Conservation (phyloP, 2,329 filamentous ascomycete genomes). For the Xylaria sp. region DNA sequence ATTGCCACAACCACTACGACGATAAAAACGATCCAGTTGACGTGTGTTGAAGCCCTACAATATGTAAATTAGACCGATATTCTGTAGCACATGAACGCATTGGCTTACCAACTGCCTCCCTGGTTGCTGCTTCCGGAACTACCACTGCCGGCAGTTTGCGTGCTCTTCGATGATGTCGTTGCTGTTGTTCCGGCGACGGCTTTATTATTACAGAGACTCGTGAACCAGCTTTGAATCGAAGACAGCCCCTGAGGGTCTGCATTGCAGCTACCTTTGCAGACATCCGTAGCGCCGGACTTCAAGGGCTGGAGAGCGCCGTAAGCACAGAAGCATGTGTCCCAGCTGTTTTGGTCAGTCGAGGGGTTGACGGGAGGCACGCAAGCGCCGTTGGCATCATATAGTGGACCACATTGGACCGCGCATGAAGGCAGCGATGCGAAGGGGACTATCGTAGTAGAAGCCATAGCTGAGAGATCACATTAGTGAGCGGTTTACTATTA, state of each 20-base stretch:
- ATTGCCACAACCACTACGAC: constrained; percentile 78
- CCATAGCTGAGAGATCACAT: constrained; percentile 28
- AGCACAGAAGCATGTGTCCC: constrained; percentile 79
- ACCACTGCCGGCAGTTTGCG: constrained; percentile 43
- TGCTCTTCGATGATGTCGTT: constrained; percentile 42
- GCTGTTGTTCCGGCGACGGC: constrained; percentile 54
- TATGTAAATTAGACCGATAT: constrained; percentile 19
- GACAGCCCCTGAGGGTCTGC: constrained; percentile 59
- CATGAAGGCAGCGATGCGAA: constrained; percentile 70
- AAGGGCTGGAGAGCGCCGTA: constrained; percentile 69
- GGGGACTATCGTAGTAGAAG: constrained; percentile 64
- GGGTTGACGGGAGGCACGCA: constrained; percentile 71
- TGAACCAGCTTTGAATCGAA: constrained; percentile 76
- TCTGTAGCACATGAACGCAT: neutral
- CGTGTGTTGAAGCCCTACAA: constrained; percentile 73
- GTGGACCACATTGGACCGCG: constrained; percentile 65
- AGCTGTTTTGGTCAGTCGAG: constrained; percentile 61
- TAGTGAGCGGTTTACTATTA: constrained; percentile 10
- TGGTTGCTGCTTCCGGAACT: constrained; percentile 42
- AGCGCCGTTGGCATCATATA: constrained; percentile 75
- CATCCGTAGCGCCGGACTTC: constrained; percentile 63
- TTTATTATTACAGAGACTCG: constrained; percentile 66
- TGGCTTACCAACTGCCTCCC: constrained; percentile 60
- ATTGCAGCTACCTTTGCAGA: constrained; percentile 71
- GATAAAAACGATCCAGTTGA: constrained; percentile 84